Evolutionary conservation across 2,329 filamentous ascomycete genomes (phyloP).

Genomic region (Pseudocercospora cruenta): DNA sequence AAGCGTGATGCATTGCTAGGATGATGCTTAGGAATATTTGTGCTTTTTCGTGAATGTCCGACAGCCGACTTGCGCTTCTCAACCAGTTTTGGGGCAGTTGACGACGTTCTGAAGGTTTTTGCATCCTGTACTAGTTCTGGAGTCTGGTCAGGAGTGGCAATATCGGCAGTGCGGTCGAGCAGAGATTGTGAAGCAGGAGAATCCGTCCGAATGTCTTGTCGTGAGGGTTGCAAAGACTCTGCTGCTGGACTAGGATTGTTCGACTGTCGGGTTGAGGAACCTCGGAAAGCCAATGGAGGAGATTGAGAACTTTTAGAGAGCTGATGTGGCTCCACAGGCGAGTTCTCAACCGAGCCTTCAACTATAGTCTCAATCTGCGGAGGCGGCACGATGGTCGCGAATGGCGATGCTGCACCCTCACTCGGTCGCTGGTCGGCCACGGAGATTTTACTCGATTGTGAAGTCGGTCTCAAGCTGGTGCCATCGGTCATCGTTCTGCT

Average conservation of each 20-base stretch:
- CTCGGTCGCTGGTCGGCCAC: neutral
- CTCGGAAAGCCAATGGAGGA: slow-evolving; percentile 16
- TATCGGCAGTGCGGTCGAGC: slow-evolving; percentile 15
- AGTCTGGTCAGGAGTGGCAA: slow-evolving; percentile 27
- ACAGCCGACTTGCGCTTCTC: slow-evolving; percentile 37
- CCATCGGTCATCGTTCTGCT: slow-evolving; percentile 12
- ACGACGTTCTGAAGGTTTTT: slow-evolving; percentile 17
- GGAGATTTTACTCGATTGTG: slow-evolving; percentile 13
- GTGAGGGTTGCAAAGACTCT: slow-evolving; percentile 2
- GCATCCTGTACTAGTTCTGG: slow-evolving; percentile 18
- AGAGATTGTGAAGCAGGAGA: slow-evolving; percentile 7
- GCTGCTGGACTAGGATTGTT: neutral
- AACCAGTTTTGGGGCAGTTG: slow-evolving; percentile 30
- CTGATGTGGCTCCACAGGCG: slow-evolving; percentile 15
- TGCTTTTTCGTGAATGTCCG: slow-evolving; percentile 32
- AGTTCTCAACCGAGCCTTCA: slow-evolving; percentile 25
- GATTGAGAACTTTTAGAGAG: neutral
- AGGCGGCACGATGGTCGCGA: slow-evolving; percentile 22
- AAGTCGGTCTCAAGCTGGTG: slow-evolving; percentile 2
- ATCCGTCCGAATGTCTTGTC: neutral
- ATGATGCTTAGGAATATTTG: slow-evolving; percentile 46
- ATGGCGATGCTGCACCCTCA: slow-evolving; percentile 18
- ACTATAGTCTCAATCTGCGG: slow-evolving; percentile 25
- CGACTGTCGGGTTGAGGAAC: slow-evolving; percentile 17
- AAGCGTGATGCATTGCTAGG: slow-evolving; percentile 75